phyloP scores from a whole-genome alignment of 148 eudicot species.

The Pharnaceum exiguum region DNA sequence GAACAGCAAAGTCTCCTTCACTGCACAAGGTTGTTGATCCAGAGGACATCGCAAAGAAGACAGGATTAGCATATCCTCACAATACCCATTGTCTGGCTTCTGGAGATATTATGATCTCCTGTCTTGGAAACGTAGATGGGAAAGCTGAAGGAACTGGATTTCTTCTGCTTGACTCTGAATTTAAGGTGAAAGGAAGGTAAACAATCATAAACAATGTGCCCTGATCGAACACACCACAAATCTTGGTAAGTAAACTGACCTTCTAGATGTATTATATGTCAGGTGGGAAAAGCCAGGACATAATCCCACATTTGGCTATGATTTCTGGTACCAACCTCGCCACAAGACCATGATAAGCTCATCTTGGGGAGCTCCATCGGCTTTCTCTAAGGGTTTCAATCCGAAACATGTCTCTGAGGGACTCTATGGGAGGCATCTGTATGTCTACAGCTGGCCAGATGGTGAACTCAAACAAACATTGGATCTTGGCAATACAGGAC shows the following conservation, averaged over 20 bases:
- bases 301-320: slow-evolving; percentile 87
- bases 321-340: slow-evolving; percentile 97
- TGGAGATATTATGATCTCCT: slow-evolving; percentile 87
- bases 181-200: slow-evolving; percentile 98
- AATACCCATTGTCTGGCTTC: slow-evolving; percentile 97
- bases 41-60: slow-evolving; percentile 59
- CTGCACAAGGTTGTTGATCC: slow-evolving; percentile 88
- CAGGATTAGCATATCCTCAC: slow-evolving; percentile 97
- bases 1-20: slow-evolving; percentile 61
- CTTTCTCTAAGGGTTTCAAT: slow-evolving; percentile 91
- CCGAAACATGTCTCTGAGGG: slow-evolving; percentile 90
- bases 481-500: slow-evolving; percentile 86
- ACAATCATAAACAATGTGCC: background rate
- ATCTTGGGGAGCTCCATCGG: slow-evolving; percentile 96
- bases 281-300: slow-evolving; percentile 99
- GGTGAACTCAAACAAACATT: slow-evolving; percentile 90
- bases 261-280: background rate
- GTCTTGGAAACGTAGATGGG: slow-evolving; percentile 89
- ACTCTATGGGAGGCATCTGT: slow-evolving; percentile 85
- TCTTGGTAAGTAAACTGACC: too few relatives aligned
- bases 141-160: slow-evolving; percentile 91
- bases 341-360: slow-evolving; percentile 96
- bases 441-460: slow-evolving; percentile 89
- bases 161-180: slow-evolving; percentile 89
- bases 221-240: too few relatives aligned